Percentiles rank a stretch among this genome's conserved stretches.
Conservation (phyloP, 1,284 basidiomycete species). For the Xerocomus nothofagi region DNA sequence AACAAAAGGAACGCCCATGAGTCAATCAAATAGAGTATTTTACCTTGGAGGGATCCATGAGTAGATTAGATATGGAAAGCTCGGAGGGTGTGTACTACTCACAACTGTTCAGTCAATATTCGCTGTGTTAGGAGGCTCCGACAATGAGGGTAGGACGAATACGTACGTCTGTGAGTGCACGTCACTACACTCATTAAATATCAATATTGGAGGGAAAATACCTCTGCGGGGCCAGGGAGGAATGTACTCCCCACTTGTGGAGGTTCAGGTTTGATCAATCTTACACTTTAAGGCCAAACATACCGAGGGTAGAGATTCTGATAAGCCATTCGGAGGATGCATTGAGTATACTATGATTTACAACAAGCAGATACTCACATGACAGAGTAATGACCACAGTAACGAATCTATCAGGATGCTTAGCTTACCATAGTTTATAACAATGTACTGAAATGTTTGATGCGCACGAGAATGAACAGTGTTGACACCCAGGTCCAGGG, state of each 20-base stretch:
- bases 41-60: neutral
- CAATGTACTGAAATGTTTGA: too few species aligned
- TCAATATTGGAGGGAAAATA: neutral
- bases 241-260: neutral
- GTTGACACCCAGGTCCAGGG: too few species aligned
- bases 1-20: constrained; percentile 1
- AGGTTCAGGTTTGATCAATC: neutral
- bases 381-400: too few species aligned
- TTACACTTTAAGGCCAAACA: neutral
- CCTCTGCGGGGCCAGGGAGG: neutral
- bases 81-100: neutral
- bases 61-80: neutral
- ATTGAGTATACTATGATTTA: too few species aligned
- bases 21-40: neutral
- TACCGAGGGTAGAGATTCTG: too few species aligned
- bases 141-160: too few species aligned
- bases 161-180: constrained; percentile 1
- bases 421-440: too few species aligned
- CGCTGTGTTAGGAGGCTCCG: neutral
- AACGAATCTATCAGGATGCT: too few species aligned
- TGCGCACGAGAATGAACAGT: too few species aligned
- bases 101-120: constrained; percentile 1
- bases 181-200: neutral
- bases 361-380: too few species aligned
- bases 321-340: too few species aligned